Conservation (phyloP, 768 basidiomycete genomes). For the Termitomyces sp. region DNA sequence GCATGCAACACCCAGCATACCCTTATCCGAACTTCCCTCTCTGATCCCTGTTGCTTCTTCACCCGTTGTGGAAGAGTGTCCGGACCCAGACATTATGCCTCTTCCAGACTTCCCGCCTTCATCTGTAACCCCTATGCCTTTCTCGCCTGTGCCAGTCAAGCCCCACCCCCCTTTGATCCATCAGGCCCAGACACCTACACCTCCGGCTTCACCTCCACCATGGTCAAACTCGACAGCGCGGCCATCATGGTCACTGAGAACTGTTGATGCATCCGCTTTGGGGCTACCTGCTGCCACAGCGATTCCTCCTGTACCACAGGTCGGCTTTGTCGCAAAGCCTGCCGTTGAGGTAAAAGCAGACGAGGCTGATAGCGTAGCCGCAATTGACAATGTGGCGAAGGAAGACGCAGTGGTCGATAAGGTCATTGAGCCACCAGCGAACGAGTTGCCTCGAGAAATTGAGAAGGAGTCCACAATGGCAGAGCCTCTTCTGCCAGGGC, state of each 20-base stretch:
- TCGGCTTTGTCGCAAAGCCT: not conserved
- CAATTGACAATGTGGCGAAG: not conserved
- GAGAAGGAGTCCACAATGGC: not conserved
- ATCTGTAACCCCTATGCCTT: conserved; percentile 7
- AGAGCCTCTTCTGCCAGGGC: not conserved
- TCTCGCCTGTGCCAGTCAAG: conserved; percentile 11
- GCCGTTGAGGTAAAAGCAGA: not conserved
- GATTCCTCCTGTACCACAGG: not conserved
- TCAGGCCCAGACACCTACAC: conserved; percentile 33
- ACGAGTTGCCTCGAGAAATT: not conserved
- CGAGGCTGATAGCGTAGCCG: not conserved
- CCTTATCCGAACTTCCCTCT: conserved; percentile 2
- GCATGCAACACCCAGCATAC: conserved; percentile 5
- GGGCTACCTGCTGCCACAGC: conserved; percentile 20
- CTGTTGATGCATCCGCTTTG: conserved; percentile 35
- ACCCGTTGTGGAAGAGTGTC: conserved; percentile 16
- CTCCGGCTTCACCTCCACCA: conserved; percentile 35
- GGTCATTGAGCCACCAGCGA: not conserved
- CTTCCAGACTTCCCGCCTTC: conserved; percentile 21
- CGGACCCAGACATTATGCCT: conserved; percentile 40
- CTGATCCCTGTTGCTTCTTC: not conserved
- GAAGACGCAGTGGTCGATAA: not conserved
- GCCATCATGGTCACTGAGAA: conserved; percentile 37
- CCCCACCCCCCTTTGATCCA: not conserved
- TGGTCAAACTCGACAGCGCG: conserved; percentile 1